Conservation (phyloP, 129 eudicot genomes). For the Artemisia tridentata region DNA sequence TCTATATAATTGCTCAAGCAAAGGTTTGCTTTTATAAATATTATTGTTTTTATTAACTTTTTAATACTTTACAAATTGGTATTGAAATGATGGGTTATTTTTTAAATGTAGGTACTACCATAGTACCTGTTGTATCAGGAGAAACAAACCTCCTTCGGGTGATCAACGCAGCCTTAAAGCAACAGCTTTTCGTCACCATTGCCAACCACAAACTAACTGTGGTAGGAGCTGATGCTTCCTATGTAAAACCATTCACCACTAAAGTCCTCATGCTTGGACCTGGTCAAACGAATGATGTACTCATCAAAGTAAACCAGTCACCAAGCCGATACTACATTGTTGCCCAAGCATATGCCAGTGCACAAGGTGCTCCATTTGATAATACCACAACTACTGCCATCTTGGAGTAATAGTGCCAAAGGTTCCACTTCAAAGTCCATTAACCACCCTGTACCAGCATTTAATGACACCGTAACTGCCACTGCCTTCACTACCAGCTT, state of each 20-base stretch:
- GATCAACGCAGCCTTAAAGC: too few species aligned
- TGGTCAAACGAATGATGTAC: constrained; percentile 95
- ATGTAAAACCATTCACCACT: constrained; percentile 92
- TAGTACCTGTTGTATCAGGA: too few species aligned
- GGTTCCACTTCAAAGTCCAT: constrained; percentile 42
- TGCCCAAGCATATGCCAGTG: constrained; percentile 87
- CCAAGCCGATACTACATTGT: constrained; percentile 83
- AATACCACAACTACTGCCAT: constrained; percentile 97
- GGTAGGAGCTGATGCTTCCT: constrained; percentile 93
- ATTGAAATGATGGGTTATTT: too few species aligned
- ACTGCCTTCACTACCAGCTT: constrained; percentile 76
- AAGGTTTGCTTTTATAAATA: too few species aligned
- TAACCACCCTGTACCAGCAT: constrained; percentile 68
- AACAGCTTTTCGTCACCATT: too few species aligned
- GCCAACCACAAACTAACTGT: constrained; percentile 85
- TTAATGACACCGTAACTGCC: constrained; percentile 79
- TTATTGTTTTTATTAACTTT: too few species aligned
- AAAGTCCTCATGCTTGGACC: constrained; percentile 92
- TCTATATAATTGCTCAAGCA: too few species aligned
- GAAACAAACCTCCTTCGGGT: too few species aligned
- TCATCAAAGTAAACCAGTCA: constrained; percentile 77
- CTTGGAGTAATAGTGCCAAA: constrained; percentile 55
- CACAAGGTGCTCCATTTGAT: constrained; percentile 89
- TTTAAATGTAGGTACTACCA: too few species aligned
- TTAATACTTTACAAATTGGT: too few species aligned